Evolutionary conservation across 2,329 filamentous ascomycete genomes (phyloP).

Genomic region (Cadophora luteo-olivacea): DNA sequence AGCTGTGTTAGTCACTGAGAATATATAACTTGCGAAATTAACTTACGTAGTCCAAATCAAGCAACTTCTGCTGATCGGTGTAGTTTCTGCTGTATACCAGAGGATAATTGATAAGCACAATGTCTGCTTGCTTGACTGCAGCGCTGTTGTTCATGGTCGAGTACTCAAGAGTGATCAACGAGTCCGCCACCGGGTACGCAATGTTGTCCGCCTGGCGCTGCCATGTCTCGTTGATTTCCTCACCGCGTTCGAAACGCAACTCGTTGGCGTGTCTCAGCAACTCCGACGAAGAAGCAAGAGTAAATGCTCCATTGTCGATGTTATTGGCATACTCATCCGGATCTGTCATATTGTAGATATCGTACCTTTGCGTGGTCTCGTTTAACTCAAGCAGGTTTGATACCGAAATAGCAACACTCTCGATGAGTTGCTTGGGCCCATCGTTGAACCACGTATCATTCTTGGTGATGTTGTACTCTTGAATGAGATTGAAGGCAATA

Average conservation of each 20-base stretch:
- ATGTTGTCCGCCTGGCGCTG: slow-evolving; percentile 61
- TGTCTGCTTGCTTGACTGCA: slow-evolving; percentile 73
- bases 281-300: slow-evolving; percentile 52
- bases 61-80: slow-evolving; percentile 52
- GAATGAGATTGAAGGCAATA: slow-evolving; percentile 59
- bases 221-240: slow-evolving; percentile 62
- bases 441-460: slow-evolving; percentile 46
- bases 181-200: slow-evolving; percentile 57
- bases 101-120: slow-evolving; percentile 71
- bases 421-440: slow-evolving; percentile 65
- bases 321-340: slow-evolving; percentile 53
- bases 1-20: slow-evolving; percentile 24
- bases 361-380: slow-evolving; percentile 56
- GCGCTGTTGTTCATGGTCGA: slow-evolving; percentile 70
- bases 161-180: slow-evolving; percentile 69
- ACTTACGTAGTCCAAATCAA: slow-evolving; percentile 65
- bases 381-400: slow-evolving; percentile 66
- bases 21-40: neutral
- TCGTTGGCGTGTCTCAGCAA: slow-evolving; percentile 55
- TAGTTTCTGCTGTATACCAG: slow-evolving; percentile 64
- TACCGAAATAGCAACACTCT: slow-evolving; percentile 68
- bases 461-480: slow-evolving; percentile 44
- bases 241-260: slow-evolving; percentile 34
- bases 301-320: slow-evolving; percentile 70
- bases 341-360: slow-evolving; percentile 70